Evolutionary conservation across 164 flowering plant species (phyloP), one percentile per base, ranked within the genome.

Genomic region (Dillenia turbinata): DNA sequence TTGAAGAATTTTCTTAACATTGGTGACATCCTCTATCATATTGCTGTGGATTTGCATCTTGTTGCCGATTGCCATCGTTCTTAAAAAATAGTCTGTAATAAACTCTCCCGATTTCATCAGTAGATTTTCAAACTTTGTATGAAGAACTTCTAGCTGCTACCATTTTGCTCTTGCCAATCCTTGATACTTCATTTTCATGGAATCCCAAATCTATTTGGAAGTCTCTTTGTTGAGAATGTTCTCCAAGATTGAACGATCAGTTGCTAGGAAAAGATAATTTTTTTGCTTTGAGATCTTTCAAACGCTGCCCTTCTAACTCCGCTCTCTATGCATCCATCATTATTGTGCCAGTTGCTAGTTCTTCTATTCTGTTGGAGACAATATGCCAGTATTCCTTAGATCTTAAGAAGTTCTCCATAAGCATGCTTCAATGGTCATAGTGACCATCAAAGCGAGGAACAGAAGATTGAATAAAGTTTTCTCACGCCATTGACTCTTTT

Each of bases 131-230:
- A 58, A 52, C 5, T 63, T 24, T 24, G 51, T 17, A 9, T 51
- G 54, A 22, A 58, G 57, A 15, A 24, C 51, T 44, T 66, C 49
- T 9, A 60, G 44, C 2, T 60, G 54, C 5, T 15, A 7, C 10
- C 54, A 10, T 24, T 64, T 69, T 14, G 63, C 62, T 17, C 47
- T 52, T 44, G 47, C 8, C 0, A 50, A 33, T 2, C 47, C 62
- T 62, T 68, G 40, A 40, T 62, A 62, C 24, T 68, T 68, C 52
- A 44, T 43, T 56, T 68, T 65, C 61, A 57, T 49, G 9, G 61
- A 49, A 44, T 66, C 59, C 64, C 69, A 59, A 10, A 66, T 59
- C 9, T 59, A 2, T n/a, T 58, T 58, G 17, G 64, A 52, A 10
- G 70, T 61, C 5, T 61, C 70, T 16, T 54, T 67, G 49, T 9